Percentiles rank a stretch among this genome's conserved stretches.
phyloP scores from a whole-genome alignment of 2,329 filamentous ascomycete species.

The Uncinocarpus reesii region DNA sequence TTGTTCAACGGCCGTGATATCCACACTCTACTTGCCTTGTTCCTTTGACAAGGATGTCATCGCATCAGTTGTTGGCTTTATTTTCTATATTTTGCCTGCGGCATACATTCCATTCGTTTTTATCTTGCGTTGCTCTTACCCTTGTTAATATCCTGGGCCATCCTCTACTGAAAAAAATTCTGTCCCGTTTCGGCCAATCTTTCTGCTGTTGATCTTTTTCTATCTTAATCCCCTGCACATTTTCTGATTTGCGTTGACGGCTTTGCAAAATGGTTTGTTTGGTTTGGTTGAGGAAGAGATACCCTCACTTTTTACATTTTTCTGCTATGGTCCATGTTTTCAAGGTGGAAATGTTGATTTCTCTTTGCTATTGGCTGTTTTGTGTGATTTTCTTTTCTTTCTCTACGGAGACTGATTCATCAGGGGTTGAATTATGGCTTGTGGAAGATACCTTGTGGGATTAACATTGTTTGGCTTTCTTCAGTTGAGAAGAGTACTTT shows the following conservation, averaged over 20 bases:
- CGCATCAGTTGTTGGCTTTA: neutral
- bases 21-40: neutral
- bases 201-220: neutral
- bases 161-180: neutral
- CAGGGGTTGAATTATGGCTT: neutral
- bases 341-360: conserved; percentile 1
- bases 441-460: neutral
- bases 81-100: neutral
- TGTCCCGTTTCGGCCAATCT: neutral
- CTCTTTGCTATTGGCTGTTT: neutral
- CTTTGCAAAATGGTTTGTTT: conserved; percentile 7
- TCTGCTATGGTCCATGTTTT: neutral
- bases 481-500: neutral
- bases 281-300: conserved; percentile 8
- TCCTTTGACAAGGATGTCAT: neutral
- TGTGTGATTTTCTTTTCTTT: neutral
- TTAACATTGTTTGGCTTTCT: conserved; percentile 1
- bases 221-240: conserved; percentile 4
- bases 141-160: conserved; percentile 1
- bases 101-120: neutral
- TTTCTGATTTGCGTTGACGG: neutral
- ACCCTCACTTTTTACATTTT: conserved; percentile 10
- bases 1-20: neutral
- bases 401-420: neutral
- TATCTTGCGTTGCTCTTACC: neutral